Conservation (phyloP, 2,329 filamentous ascomycete genomes). For the Hymenoscyphus linearis region DNA sequence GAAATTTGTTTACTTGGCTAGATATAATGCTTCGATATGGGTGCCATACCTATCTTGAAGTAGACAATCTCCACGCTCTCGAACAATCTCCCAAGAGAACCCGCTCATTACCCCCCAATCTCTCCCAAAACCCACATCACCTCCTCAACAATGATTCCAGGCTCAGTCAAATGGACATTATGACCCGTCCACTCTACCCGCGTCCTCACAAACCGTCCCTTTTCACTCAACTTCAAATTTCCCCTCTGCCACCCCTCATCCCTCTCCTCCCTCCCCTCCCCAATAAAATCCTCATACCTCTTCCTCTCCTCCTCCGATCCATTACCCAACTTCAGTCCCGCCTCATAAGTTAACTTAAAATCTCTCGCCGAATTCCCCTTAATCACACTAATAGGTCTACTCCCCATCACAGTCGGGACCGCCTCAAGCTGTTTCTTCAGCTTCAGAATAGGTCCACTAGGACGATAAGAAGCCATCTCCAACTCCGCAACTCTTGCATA, state of each 20-base stretch:
- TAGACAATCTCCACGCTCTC: no score
- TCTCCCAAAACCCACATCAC: slow-evolving; percentile 41
- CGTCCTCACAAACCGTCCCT: slow-evolving; percentile 2
- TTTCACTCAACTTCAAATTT: slow-evolving; percentile 10
- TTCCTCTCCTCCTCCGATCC: slow-evolving; percentile 11
- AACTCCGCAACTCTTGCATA: not conserved
- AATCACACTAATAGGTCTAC: slow-evolving; percentile 15
- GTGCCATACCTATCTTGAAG: no score
- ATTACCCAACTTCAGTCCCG: slow-evolving; percentile 13
- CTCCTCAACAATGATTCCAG: slow-evolving; percentile 13
- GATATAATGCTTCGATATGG: no score
- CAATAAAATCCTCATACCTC: not conserved
- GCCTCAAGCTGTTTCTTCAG: not conserved
- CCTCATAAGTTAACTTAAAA: slow-evolving; percentile 14
- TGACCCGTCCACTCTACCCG: slow-evolving; percentile 12
- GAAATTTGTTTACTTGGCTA: no score
- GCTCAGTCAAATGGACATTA: slow-evolving; percentile 17
- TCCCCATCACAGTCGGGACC: no score
- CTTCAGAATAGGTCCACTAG: slow-evolving; percentile 10
- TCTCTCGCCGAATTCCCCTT: slow-evolving; percentile 10
- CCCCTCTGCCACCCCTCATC: slow-evolving; percentile 9
- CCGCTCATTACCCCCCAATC: no score
- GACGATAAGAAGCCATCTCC: not conserved
- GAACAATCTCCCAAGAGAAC: no score
- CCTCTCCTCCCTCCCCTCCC: slow-evolving; percentile 2